Evolutionary conservation across 345 rosid genomes (phyloP).

Genomic region (Citrus cavaleriei): DNA sequence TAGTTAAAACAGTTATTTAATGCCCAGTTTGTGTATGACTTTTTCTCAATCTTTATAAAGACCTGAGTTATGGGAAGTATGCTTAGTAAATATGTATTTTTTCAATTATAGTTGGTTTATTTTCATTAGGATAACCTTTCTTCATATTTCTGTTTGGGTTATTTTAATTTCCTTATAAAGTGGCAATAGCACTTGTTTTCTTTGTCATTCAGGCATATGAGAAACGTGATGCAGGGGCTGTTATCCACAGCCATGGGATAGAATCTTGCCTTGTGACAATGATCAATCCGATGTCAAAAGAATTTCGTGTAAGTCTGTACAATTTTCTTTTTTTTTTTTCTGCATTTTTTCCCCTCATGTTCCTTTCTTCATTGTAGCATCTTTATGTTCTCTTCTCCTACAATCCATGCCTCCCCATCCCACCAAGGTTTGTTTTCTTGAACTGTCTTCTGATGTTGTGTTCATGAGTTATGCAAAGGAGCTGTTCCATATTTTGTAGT

Average conservation of each 20-base stretch:
- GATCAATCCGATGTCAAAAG: conserved; percentile 79
- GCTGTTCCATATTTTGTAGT: too few species aligned
- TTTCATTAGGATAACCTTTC: neutral
- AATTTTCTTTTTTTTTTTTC: neutral
- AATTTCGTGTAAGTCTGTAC: conserved; percentile 62
- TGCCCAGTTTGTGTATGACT: neutral
- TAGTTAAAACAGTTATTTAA: neutral
- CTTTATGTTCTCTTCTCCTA: neutral
- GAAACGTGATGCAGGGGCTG: conserved; percentile 93
- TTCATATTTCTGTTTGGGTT: neutral
- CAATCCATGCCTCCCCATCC: neutral
- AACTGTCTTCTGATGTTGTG: too few species aligned
- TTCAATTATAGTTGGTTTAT: neutral
- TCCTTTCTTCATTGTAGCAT: neutral
- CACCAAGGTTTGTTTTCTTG: neutral
- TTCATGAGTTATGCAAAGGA: too few species aligned
- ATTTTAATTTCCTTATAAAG: neutral
- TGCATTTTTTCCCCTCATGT: neutral
- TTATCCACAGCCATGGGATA: conserved; percentile 96
- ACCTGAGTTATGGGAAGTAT: neutral
- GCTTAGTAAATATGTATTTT: neutral
- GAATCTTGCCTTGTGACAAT: conserved; percentile 96
- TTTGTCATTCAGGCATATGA: conserved; percentile 61
- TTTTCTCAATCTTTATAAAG: conserved; percentile 5
- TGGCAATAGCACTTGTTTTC: neutral